Conservation (phyloP, 352 stramenopile species). For the Phytopythium vexans region DNA sequence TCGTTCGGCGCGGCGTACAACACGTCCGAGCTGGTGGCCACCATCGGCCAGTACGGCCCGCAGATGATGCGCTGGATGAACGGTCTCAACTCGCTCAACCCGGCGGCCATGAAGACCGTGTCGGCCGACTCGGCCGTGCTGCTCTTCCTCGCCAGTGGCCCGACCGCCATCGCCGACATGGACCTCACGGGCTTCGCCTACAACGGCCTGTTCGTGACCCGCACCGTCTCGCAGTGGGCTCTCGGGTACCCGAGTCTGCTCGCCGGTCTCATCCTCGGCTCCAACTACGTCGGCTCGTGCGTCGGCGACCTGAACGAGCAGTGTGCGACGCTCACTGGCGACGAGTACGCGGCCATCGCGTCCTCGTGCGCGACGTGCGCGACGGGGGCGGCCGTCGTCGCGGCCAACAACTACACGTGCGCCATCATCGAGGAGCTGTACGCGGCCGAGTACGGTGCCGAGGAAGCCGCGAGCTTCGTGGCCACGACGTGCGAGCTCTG, state of each 20-base stretch:
- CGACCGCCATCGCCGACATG: slow-evolving; percentile 32
- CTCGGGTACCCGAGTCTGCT: slow-evolving; percentile 72
- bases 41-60: slow-evolving; percentile 34
- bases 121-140: slow-evolving; percentile 35
- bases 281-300: slow-evolving; percentile 51
- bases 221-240: slow-evolving; percentile 57
- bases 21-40: slow-evolving; percentile 14
- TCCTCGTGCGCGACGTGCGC: slow-evolving; percentile 35
- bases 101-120: slow-evolving; percentile 59
- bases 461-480: slow-evolving; percentile 32
- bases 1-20: slow-evolving; percentile 36
- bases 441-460: slow-evolving; percentile 29
- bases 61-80: slow-evolving; percentile 78
- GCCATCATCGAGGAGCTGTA: slow-evolving; percentile 39
- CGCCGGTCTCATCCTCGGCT: slow-evolving; percentile 48
- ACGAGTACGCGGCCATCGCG: slow-evolving; percentile 31
- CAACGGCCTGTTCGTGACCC: slow-evolving; percentile 68
- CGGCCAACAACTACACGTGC: slow-evolving; percentile 41
- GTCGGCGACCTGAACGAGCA: slow-evolving; percentile 33
- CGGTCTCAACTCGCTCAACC: slow-evolving; percentile 73
- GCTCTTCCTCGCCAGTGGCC: slow-evolving; percentile 27
- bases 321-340: slow-evolving; percentile 36
- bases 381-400: slow-evolving; percentile 31
- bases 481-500: slow-evolving; percentile 45
- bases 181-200: slow-evolving; percentile 63